Evolutionary conservation across 1,284 basidiomycete species (phyloP), one percentile per base, ranked within the genome.

Genomic region (Ustilago sp.): DNA sequence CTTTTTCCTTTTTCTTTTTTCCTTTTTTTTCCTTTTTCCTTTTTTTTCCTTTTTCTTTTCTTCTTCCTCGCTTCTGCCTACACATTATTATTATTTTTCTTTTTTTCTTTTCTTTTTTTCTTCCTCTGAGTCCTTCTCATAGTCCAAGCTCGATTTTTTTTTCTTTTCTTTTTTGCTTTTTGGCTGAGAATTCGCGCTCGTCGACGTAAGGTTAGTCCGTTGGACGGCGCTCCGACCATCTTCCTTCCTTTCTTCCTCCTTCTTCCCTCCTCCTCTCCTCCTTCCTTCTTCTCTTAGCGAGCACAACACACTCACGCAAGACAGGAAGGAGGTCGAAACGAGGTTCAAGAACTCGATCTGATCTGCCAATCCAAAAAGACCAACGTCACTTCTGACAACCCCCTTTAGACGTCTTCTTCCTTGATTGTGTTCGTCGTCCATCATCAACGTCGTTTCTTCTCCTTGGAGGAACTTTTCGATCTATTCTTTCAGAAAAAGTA

Each of bases 261-360:
- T 74, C 68, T 70, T 68, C 53, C 23, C 63, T 63, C 67, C 65
- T 62, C 60, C 41, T 43, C 59, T 74, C 68, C 68, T 74, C 72
- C 74, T 71, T 66, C 69, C 75, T 74, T 74, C 67, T 68, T 77
- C 64, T 77, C 68, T 68, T 56, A 77, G 69, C 74, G 74, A 77
- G 70, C 74, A 72, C 74, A 71, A 55, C 51, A 61, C 59, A 72
- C 69, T 61, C 64, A 68, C 70, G 69, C 74, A 77, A 77, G 74
- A 77, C 68, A 73, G 70, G 70, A 77, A 77, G 74, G 74, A 77
- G 67, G 74, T 76, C 74, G 68, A 71, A 68, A 71, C 74, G 74
- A 76, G 74, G 68, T 68, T 60, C 68, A 71, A 76, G 68, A 70
- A 75, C 67, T 67, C 67, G 63, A 64, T 66, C 62, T 75, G 73